Evolutionary conservation across 345 rosid species (phyloP).

Genomic region (Gossypium turneri): DNA sequence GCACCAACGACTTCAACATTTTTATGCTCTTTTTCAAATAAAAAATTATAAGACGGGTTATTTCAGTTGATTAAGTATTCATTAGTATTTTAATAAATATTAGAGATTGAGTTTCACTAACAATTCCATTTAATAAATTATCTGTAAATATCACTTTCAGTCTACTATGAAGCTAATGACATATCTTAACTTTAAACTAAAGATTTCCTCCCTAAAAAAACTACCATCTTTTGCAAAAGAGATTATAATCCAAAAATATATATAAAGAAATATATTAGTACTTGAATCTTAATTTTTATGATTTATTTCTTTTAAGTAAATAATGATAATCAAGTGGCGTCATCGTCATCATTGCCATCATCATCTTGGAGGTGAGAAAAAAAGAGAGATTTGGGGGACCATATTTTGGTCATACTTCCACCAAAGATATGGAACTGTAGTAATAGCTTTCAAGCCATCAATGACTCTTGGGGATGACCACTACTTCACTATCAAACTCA

Average conservation of each 20-base stretch:
- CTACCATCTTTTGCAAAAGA: not conserved
- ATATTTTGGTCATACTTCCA: conserved; percentile 10
- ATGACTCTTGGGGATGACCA: conserved; percentile 1
- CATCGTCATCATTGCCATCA: not conserved
- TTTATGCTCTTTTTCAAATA: not conserved
- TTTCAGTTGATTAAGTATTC: not conserved
- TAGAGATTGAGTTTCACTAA: too few relatives aligned
- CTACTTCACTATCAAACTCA: conserved; percentile 2
- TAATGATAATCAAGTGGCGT: not conserved
- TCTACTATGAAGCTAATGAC: too few relatives aligned
- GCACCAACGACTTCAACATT: not conserved
- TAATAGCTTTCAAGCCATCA: not conserved
- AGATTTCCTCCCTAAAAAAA: too few relatives aligned
- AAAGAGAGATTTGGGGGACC: conserved; percentile 6
- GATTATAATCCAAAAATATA: not conserved
- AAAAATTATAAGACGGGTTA: not conserved
- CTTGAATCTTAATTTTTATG: not conserved
- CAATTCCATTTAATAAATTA: accelerated
- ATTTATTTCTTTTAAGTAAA: too few relatives aligned
- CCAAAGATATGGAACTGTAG: not conserved
- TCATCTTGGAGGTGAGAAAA: not conserved
- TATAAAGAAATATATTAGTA: not conserved
- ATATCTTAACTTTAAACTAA: too few relatives aligned
- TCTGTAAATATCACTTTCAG: too few relatives aligned
- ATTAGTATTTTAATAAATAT: too few relatives aligned